These are phyloP conservation scores for Azolla pinnata DNA, from an alignment of 75 land plant genomes.

Conservation along the genomic window DNA sequence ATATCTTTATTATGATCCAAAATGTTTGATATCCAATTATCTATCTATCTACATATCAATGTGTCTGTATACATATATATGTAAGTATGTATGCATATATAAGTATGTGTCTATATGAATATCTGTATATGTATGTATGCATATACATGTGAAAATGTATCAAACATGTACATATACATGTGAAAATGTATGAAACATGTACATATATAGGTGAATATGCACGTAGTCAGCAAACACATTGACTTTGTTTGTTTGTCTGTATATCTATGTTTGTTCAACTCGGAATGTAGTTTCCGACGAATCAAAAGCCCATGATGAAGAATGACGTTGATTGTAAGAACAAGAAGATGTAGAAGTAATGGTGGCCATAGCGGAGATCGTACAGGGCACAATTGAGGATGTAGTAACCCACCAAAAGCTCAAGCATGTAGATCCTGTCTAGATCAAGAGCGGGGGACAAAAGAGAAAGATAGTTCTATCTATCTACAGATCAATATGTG, in stretches of 20 bases:
- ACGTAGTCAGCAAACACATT: too few species aligned
- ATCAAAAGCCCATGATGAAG: conserved; percentile 55
- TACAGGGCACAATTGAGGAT: conserved; percentile 46
- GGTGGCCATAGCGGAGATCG: conserved; percentile 31
- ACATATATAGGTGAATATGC: too few species aligned
- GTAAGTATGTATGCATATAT: background rate
- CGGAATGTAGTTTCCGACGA: conserved; percentile 53
- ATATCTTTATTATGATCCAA: too few species aligned
- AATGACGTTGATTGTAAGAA: conserved; percentile 45
- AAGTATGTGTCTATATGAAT: background rate
- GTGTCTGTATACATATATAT: background rate
- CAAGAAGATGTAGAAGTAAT: conserved; percentile 51
- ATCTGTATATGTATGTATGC: too few species aligned
- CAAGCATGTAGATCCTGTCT: conserved; percentile 51
- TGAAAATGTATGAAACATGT: too few species aligned
- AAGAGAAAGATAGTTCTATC: too few species aligned
- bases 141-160: too few species aligned
- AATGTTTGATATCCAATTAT: too few species aligned
- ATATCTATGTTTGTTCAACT: conserved; percentile 1
- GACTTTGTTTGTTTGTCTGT: background rate
- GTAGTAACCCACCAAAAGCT: conserved; percentile 41
- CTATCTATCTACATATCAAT: background rate
- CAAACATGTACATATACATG: too few species aligned
- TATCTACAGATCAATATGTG: too few species aligned
- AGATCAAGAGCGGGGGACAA: too few species aligned